Evolutionary conservation across 306 rosid genomes (phyloP).

Genomic region (Dalbergia cultrata): DNA sequence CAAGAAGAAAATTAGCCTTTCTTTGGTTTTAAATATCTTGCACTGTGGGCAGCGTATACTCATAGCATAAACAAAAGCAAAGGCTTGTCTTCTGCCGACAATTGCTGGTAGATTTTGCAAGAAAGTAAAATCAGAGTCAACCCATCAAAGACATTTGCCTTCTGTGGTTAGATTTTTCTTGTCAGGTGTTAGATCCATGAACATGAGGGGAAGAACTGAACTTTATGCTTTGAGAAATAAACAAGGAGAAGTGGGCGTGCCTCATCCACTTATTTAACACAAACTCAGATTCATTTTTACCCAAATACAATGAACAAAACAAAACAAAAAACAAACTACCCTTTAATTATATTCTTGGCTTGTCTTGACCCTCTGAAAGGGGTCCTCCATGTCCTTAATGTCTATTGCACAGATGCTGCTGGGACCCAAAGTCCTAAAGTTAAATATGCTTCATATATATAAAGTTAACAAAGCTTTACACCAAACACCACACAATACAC

Average conservation of each 20-base stretch:
- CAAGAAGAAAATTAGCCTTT: background rate
- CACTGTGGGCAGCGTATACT: conserved; percentile 6
- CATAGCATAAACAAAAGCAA: conserved; percentile 36
- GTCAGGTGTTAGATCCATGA: conserved; percentile 1
- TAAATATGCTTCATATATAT: background rate
- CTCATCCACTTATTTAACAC: conserved; percentile 19
- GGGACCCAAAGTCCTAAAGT: conserved; percentile 37
- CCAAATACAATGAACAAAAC: background rate
- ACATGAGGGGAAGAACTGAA: background rate
- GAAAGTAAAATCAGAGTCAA: conserved; percentile 35
- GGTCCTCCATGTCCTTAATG: conserved; percentile 31
- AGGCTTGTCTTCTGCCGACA: conserved; percentile 44
- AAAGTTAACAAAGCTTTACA: conserved; percentile 10
- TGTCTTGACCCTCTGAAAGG: conserved; percentile 23
- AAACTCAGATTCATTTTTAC: conserved; percentile 22
- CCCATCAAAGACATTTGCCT: background rate
- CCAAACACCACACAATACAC: conserved; percentile 12
- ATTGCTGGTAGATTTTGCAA: conserved; percentile 8
- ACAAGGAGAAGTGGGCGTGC: background rate
- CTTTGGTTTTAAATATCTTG: background rate
- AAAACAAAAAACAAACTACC: background rate
- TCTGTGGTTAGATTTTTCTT: conserved; percentile 41
- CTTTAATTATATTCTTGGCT: conserved; percentile 34
- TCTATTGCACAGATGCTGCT: background rate
- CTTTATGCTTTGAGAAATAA: background rate